Conservation (phyloP, 495 filamentous ascomycete genomes). For the Aspergillus mulundensis region DNA sequence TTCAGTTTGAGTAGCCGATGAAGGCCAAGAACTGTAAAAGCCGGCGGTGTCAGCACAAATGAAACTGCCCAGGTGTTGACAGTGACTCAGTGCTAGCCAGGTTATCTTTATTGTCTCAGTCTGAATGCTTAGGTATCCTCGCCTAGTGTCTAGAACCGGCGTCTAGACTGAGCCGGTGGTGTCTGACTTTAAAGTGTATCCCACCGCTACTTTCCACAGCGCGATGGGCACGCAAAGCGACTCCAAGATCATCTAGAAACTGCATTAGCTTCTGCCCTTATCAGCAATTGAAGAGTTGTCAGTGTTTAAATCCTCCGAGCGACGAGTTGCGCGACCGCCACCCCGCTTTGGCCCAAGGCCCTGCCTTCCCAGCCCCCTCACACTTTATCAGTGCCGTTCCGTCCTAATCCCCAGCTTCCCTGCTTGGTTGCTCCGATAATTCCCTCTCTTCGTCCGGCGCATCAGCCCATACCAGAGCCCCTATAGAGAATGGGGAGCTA, state of each 20-base stretch:
- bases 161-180: background rate
- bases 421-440: background rate
- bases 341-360: slow-evolving; percentile 14
- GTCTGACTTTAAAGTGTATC: background rate
- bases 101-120: background rate
- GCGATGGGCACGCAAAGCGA: background rate
- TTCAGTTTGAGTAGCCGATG: too few species aligned
- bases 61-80: background rate
- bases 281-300: background rate
- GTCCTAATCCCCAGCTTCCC: background rate
- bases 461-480: background rate
- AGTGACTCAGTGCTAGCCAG: background rate
- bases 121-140: background rate
- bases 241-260: background rate
- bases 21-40: too few species aligned
- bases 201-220: slow-evolving; percentile 9
- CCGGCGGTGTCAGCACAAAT: too few species aligned
- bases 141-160: background rate
- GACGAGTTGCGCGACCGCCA: slow-evolving; percentile 9
- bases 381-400: slow-evolving; percentile 10
- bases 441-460: slow-evolving; percentile 8
- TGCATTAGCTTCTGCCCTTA: slow-evolving; percentile 1
- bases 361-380: slow-evolving; percentile 16
- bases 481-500: slow-evolving; percentile 33
- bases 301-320: slow-evolving; percentile 5